Evolutionary conservation across 2,329 filamentous ascomycete species (phyloP), one percentile per base, ranked within the genome.

Genomic region (Cytospora chrysosperma): DNA sequence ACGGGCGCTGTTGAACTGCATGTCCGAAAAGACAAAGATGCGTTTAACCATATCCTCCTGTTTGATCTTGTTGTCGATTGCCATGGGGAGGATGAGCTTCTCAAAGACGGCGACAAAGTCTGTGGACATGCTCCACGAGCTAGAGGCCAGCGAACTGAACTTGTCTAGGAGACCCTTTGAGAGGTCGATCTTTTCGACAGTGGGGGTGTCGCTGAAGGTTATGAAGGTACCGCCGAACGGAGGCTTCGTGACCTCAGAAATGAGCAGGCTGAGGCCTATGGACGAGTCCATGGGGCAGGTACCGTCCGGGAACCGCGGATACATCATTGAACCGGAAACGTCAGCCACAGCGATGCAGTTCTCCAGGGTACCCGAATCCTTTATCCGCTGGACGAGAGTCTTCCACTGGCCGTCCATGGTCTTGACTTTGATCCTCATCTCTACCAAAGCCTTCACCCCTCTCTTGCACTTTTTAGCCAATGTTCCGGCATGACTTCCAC

Each of bases 31-130:
- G 37, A 87, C 80, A 68, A 88, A 86, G 19, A 88, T 70, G 4
- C 82, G 80, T 73, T 85, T 86, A 19, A 87, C 79, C 84, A 88
- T 87, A 47, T 87, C 79, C 60, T 85, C 81, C 47, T 76, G 79
- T 66, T 75, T 77, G 37, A 87, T 68, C 13, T 82, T 77, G 66
- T 85, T 76, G 54, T 75, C 52, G 9, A 81, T 59, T 0, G 85
- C 84, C 75, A 84, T 78, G 2, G 82, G 82, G 0, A 87, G 78
- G 54, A 87, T 79, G 1, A 86, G 72, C 0, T 77, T 58, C 58
- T 80, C 77, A 62, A 88, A 87, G 4, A 86, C 83, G 26, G 80
- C 76, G 6, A 79, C 76, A 62, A 87, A 82, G 67, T 87, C 70
- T 1, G 84, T 87, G 65, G 70, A 81, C 68, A 72, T 72, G 7